These are phyloP conservation scores for Neurospora discreta DNA, from an alignment of 495 filamentous ascomycete species.

Conservation along the genomic window DNA sequence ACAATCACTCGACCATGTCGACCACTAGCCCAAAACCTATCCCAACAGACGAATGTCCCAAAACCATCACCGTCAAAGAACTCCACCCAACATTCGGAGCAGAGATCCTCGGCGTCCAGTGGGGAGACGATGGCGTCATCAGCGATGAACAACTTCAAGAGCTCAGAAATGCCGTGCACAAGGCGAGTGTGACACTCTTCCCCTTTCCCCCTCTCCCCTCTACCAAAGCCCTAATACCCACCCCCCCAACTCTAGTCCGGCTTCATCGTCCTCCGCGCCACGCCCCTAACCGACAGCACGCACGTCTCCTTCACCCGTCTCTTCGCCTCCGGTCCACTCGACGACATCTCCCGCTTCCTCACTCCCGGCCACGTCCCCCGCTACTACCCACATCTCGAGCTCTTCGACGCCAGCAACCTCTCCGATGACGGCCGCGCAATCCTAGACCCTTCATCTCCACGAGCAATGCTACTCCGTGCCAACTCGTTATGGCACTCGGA, in stretches of 20 bases:
- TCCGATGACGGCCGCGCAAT: conserved; percentile 26
- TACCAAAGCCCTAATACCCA: not conserved
- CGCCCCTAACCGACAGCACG: conserved; percentile 37
- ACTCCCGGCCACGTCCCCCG: conserved; percentile 33
- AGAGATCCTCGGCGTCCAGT: conserved; percentile 37
- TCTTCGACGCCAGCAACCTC: conserved; percentile 51
- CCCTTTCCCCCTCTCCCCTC: not conserved
- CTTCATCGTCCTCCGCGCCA: conserved; percentile 43
- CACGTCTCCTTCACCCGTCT: conserved; percentile 44
- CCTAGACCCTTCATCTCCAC: conserved; percentile 24
- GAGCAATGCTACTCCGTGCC: conserved; percentile 32
- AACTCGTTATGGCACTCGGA: conserved; percentile 53
- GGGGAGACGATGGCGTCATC: conserved; percentile 28
- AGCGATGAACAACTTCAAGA: conserved; percentile 36
- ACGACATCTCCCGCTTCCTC: conserved; percentile 47
- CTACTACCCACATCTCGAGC: conserved; percentile 35
- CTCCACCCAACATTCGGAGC: conserved; percentile 46
- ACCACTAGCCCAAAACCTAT: not conserved
- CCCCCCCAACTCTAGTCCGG: conserved; percentile 35
- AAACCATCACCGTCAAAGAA: conserved; percentile 30
- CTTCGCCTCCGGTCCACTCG: conserved; percentile 35
- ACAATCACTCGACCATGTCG: not conserved
- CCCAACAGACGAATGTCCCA: conserved; percentile 17
- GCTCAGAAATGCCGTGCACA: conserved; percentile 36
- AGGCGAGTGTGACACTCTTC: conserved; percentile 18